These are phyloP conservation scores for Kingdonia uniflora DNA, from an alignment of 164 flowering plant genomes.

Conservation along the genomic window DNA sequence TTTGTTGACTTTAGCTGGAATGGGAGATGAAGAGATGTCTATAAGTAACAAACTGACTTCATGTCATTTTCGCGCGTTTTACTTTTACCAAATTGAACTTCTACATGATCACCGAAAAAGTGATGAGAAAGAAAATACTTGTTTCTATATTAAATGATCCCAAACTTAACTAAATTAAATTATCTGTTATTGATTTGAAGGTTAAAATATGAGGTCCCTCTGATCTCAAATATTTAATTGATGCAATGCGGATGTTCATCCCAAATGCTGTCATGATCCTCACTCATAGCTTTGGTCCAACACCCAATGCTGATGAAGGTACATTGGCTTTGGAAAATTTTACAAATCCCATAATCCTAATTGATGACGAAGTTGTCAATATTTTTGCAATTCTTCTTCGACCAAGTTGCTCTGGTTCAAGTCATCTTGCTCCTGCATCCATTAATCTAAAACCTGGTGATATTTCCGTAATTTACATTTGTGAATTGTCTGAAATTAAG, in stretches of 20 bases:
- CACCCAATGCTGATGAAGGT: conserved; percentile 22
- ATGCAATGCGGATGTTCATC: conserved; percentile 83
- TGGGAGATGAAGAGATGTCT: conserved; percentile 87
- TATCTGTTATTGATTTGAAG: conserved; percentile 29
- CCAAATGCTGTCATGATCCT: conserved; percentile 93
- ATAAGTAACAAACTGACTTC: conserved; percentile 42
- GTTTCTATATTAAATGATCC: too few species aligned
- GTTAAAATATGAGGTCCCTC: conserved; percentile 95
- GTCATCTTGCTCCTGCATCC: conserved; percentile 6
- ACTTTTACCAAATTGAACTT: too few species aligned
- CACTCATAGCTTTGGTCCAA: conserved; percentile 65
- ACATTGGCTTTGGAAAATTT: conserved; percentile 13
- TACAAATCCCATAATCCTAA: conserved; percentile 47
- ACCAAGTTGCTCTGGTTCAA: conserved; percentile 24
- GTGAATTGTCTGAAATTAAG: conserved; percentile 82
- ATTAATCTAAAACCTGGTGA: conserved; percentile 54
- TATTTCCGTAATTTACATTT: conserved; percentile 75
- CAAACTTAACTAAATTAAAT: too few species aligned
- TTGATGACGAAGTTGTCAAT: conserved; percentile 78
- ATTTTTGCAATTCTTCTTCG: conserved; percentile 68
- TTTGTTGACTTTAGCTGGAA: conserved; percentile 89
- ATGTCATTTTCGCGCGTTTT: too few species aligned
- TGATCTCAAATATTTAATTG: conserved; percentile 72
- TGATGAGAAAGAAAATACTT: too few species aligned
- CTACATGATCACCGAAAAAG: too few species aligned